Evolutionary conservation across 805 yeast genomes (phyloP), one percentile per base, ranked within the genome.

Genomic region (Starmerella apis): DNA sequence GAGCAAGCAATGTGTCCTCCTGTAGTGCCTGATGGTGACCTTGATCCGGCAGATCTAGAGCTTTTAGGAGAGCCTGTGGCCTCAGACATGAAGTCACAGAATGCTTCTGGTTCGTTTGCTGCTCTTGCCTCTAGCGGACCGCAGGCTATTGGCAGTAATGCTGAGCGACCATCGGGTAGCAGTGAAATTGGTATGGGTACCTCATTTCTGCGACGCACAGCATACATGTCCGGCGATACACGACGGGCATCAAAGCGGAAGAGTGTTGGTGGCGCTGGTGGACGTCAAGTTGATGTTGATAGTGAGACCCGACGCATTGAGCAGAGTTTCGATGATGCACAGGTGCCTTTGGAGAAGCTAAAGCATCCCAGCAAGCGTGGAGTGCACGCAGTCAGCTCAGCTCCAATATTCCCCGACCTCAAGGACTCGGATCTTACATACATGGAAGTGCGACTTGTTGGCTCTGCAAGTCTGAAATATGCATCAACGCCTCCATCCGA

Each of bases 381-480:
- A 50, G 67, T 86, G 46, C 79, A 74, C 48, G 95, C 95, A 0
- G 87, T 81, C 19, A 74, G 73, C 52, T 73, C 86, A 1, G 85
- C 87, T 86, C 81, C 82, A 23, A 69, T 92, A 24, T 69, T 88
- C 54, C 98, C 98, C 7, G 96, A 92, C 65, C 79, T 92, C 9
- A 80, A 90, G n/a, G 77, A 84, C 74, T 73, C 86, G 75, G 98
- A 92, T 66, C 80, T 85, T 58, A 77, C 74, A 47, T 86, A 55
- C 53, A 51, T 55, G 51, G 60, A 58, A 42, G 66, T 65, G 47
- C 57, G 59, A 48, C 62, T 62, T 62, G 66, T 68, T 18, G 79
- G 78, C 19, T 72, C 75, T 47, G 78, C 78, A 0, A 66, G 72
- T 5, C 61, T 72, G 30, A 50, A 56, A 27, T 56, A 59, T 19